Base-by-base conservation (phyloP, 768 basidiomycete species). In the Dendrothele bispora region DNA sequence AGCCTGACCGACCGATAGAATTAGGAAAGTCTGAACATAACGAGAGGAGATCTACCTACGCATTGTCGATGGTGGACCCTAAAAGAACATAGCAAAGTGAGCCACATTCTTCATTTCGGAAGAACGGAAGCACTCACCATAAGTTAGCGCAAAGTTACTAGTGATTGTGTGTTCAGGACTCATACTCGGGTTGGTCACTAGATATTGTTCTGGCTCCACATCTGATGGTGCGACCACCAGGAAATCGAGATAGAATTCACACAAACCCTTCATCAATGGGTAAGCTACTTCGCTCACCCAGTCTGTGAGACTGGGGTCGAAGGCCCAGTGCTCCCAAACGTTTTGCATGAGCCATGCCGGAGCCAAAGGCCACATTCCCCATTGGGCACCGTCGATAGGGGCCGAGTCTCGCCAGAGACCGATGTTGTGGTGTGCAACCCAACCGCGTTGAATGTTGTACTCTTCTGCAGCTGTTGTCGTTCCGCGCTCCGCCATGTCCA, bases 311-410 rank as follows among this genome's bases (percentile, higher is more conserved):
- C 26, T 24, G 2, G 39, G 21, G 15, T 42, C 26, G 11, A 39
- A 53, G 32, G 48, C 37, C 15, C 50, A 55, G 20, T 55, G 55
- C 35, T 55, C 55, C 10, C 39, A 55, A 21, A 48, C 37, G 7
- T 51, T 48, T 39, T 56, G 55, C 18, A 53, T 27, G 21, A 52
- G 30, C 49, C 49, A 53, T 11, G 46, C 55, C 4, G 37, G 49
- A 2, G 50, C 53, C 12, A 46, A 45, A 2, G 55, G 55, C 55
- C 55, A 57, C 21, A 52, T 34, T 2, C 55, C 55, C 25, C 55
- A 57, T 29, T 51, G 55, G 10, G 55, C 55, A 25, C 50, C 53
- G 25, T 57, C 55, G 20, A 57, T 51, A 49, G 44, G 50, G 14
- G 50, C 34, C 18, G 50, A 46, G 21, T 46, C 34, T 5, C 29